Base-by-base conservation (phyloP, 1,284 basidiomycete genomes). In the Leccinum pachyderme region DNA sequence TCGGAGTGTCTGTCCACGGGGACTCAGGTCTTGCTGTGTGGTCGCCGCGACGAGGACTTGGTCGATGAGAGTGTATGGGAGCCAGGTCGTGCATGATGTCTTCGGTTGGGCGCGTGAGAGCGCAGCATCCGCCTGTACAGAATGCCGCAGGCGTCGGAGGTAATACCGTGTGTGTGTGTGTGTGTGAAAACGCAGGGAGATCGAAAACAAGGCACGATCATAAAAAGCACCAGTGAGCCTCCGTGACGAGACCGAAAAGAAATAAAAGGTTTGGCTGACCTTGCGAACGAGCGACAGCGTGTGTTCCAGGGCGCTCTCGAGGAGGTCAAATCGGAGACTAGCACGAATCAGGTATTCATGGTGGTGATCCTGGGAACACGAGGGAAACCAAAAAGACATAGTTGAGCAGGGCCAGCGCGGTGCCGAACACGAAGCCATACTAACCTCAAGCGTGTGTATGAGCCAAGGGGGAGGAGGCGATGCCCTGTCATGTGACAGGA, bases 21-120 rank as follows among this genome's bases (percentile, higher is more conserved):
- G 52, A 18, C 80, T 76, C 47, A 81, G 64, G 32, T 78, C 77
- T 44, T 80, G 75, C 61, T 82, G 78, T 27, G 81, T 75, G 47
- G 79, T 77, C 2, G 86, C 83, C 12, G 88, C 85, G 18, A 80
- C 79, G 15, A 96, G 74, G 15, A 97, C 86, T 67, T 95, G 87
- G 71, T 96, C 94, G 61, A 96, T 81, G 52, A 96, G 79, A 56
- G 84, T 85, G 68, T 95, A 96, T 4, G 94, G 92, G 28, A 93
- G 74, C 83, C 89, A 92, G 1, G 88, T 87, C 39, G 79, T 71
- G 35, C 78, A 79, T 2, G 87, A 79, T 52, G 80, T 78, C 65
- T 77, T 82, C n/a, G 76, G 75, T 12, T 78, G 75, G 51, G 82
- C 75, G 56, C 80, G 80, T 49, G 81, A 78, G 39, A 88, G 75